These are phyloP conservation scores for Plasmodium gonderi DNA, from an alignment of 169 alveolate species.

Conservation along the genomic window DNA sequence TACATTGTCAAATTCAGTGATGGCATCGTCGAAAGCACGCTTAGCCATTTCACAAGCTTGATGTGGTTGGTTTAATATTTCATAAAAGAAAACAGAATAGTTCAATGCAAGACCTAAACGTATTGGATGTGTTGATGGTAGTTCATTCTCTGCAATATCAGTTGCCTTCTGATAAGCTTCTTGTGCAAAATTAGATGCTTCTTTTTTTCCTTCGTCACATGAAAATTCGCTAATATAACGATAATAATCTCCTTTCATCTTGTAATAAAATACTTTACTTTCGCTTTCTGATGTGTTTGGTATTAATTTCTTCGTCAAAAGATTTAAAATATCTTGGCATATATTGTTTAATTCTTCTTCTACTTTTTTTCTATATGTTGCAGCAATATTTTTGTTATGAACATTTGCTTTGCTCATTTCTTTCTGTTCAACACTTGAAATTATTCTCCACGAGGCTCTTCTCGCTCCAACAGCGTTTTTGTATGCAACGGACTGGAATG, in stretches of 20 bases:
- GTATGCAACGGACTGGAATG: slow-evolving; percentile 96
- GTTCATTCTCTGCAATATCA: slow-evolving; percentile 93
- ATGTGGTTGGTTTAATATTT: slow-evolving; percentile 97
- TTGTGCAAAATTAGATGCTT: slow-evolving; percentile 96
- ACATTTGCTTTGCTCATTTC: slow-evolving; percentile 95
- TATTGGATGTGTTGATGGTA: slow-evolving; percentile 97
- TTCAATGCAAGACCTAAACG: slow-evolving; percentile 98
- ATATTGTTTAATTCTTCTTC: slow-evolving; percentile 95
- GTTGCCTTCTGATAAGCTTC: slow-evolving; percentile 98
- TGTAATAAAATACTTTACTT: slow-evolving; percentile 96
- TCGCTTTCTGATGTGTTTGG: slow-evolving; percentile 92
- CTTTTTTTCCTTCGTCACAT: slow-evolving; percentile 93
- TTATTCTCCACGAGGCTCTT: slow-evolving; percentile 98
- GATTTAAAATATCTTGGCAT: slow-evolving; percentile 93
- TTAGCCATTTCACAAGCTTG: slow-evolving; percentile 99
- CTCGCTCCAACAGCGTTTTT: slow-evolving; percentile 99
- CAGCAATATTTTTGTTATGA: slow-evolving; percentile 91
- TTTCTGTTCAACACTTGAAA: slow-evolving; percentile 96
- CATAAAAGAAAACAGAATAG: slow-evolving; percentile 98
- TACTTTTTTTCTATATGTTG: slow-evolving; percentile 93
- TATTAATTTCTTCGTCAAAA: slow-evolving; percentile 92
- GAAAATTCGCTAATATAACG: slow-evolving; percentile 98
- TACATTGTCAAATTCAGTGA: slow-evolving; percentile 95
- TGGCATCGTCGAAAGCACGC: slow-evolving; percentile 96
- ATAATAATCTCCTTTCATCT: slow-evolving; percentile 99